These are phyloP conservation scores for Mycosphaerella sp. DNA, from an alignment of 2,329 filamentous ascomycete genomes.

Conservation along the genomic window DNA sequence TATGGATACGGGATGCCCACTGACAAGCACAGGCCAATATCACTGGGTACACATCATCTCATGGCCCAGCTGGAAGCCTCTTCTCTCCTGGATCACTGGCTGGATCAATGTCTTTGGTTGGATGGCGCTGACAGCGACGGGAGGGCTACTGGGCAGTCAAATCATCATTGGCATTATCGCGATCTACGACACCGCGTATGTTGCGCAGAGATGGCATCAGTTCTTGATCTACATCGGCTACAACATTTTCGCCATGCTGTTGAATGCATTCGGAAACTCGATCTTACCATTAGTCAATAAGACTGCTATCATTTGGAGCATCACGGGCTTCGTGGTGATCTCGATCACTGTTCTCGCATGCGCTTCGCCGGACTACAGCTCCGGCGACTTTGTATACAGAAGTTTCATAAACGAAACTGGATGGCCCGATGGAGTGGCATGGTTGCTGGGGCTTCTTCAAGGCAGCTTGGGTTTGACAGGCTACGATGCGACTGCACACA, in stretches of 20 bases:
- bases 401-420: conserved; percentile 55
- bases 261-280: conserved; percentile 60
- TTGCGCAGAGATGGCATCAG: conserved; percentile 59
- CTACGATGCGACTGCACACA: conserved; percentile 49
- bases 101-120: conserved; percentile 70
- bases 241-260: conserved; percentile 53
- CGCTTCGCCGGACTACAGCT: conserved; percentile 58
- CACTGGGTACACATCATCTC: conserved; percentile 65
- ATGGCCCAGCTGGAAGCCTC: conserved; percentile 54
- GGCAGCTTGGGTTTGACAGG: conserved; percentile 38
- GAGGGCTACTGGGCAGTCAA: conserved; percentile 59
- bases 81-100: conserved; percentile 63
- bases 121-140: conserved; percentile 61
- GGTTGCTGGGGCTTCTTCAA: conserved; percentile 41
- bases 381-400: conserved; percentile 58
- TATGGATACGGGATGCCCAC: neutral
- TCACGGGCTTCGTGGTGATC: conserved; percentile 62
- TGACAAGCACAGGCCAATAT: conserved; percentile 44
- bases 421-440: conserved; percentile 36
- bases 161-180: conserved; percentile 60
- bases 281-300: conserved; percentile 61
- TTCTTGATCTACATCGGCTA: conserved; percentile 66
- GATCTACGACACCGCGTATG: conserved; percentile 54
- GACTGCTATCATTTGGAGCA: conserved; percentile 63
- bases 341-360: conserved; percentile 63